Percentiles rank a stretch among this genome's conserved stretches.
phyloP scores from a whole-genome alignment of 495 filamentous ascomycete genomes.

The Trypethelium eluteriae region DNA sequence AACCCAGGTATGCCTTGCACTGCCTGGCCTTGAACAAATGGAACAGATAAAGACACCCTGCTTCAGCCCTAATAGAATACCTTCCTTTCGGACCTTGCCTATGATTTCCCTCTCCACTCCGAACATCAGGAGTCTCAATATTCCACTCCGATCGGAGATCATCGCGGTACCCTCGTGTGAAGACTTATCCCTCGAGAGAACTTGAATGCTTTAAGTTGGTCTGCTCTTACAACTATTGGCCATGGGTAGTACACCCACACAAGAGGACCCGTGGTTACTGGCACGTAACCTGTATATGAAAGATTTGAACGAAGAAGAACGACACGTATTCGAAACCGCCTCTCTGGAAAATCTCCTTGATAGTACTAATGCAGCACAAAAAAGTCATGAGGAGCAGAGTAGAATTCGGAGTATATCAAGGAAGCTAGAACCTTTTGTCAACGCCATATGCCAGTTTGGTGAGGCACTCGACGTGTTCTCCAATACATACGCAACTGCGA shows the following conservation, averaged over 20 bases:
- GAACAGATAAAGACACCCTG: not conserved
- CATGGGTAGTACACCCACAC: not conserved
- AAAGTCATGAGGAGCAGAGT: not conserved
- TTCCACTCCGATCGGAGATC: not conserved
- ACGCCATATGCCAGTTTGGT: conserved; percentile 2
- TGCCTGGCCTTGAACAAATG: not conserved
- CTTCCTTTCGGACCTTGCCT: not conserved
- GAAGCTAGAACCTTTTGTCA: not conserved
- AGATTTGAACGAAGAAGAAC: conserved; percentile 13
- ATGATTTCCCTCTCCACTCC: not conserved
- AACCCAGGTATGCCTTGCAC: not conserved
- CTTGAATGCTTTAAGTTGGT: not conserved
- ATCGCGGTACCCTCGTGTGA: not conserved
- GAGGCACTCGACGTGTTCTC: conserved; percentile 3
- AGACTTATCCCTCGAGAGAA: not conserved
- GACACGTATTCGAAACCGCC: conserved; percentile 16
- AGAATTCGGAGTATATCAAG: not conserved
- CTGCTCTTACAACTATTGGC: not conserved
- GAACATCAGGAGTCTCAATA: not conserved
- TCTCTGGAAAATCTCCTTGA: not conserved
- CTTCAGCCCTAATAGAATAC: not conserved
- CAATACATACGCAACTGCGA: not conserved
- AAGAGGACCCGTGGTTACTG: not conserved
- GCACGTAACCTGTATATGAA: not conserved
- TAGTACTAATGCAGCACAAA: not conserved